These are phyloP conservation scores for cucumber (Cucumis sativus) DNA, from an alignment of 306 rosid genomes.

Conservation along the genomic window Cucumber_9930_V3 NC_026656.2:23598501-23599000, in stretches of 20 bases:
- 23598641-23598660: neutral
- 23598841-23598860: neutral
- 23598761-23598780: constrained; percentile 17
- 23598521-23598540: neutral
- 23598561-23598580: neutral
- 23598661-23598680: neutral
- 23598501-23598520: neutral
- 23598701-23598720: constrained; percentile 27
- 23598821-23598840: neutral
- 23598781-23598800: constrained; percentile 5
- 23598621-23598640: neutral
- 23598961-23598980: constrained; percentile 4
- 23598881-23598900: neutral
- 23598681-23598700: constrained; percentile 38
- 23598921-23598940: neutral
- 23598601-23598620: neutral
- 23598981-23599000: neutral
- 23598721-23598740: constrained; percentile 8
- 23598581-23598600: neutral
- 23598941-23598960: neutral
- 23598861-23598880: neutral
- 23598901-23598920: neutral
- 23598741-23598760: neutral
- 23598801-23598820: constrained; percentile 1
- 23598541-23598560: neutral